phyloP scores from a whole-genome alignment of 2,329 filamentous ascomycete species.

The Byssothecium circinans region DNA sequence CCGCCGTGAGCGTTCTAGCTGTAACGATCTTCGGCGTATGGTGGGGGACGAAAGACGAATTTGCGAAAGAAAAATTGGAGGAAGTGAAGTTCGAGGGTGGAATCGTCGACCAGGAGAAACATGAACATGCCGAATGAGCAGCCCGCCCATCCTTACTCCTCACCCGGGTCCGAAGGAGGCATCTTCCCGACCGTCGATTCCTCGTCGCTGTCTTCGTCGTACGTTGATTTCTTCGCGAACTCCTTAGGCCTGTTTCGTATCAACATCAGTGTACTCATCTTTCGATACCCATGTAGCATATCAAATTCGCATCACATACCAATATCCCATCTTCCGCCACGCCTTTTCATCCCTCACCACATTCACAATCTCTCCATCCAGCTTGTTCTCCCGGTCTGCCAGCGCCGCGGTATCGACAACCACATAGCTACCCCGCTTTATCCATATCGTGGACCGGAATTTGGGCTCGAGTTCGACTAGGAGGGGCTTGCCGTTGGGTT shows the following conservation, averaged over 20 bases:
- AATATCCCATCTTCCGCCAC: conserved; percentile 88
- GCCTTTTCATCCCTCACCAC: conserved; percentile 87
- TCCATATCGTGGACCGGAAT: conserved; percentile 92
- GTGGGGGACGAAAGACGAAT: conserved; percentile 55
- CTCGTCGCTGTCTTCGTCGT: conserved; percentile 67
- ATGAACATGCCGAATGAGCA: conserved; percentile 37
- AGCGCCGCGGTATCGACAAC: conserved; percentile 72
- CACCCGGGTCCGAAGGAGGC: conserved; percentile 79
- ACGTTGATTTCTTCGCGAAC: conserved; percentile 66
- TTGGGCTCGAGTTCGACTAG: conserved; percentile 80
- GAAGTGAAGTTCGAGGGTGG: not conserved
- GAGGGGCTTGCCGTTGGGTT: conserved; percentile 64
- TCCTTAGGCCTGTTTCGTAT: conserved; percentile 69
- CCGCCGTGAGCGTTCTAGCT: conserved; percentile 72
- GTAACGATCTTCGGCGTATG: conserved; percentile 66
- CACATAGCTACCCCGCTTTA: conserved; percentile 86
- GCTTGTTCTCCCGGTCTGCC: conserved; percentile 71
- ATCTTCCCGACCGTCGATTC: conserved; percentile 82
- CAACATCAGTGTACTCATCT: conserved; percentile 23
- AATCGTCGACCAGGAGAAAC: conserved; percentile 18
- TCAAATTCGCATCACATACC: conserved; percentile 50
- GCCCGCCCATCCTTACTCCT: conserved; percentile 44
- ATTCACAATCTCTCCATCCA: conserved; percentile 88
- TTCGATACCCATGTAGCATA: conserved; percentile 2
- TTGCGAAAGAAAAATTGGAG: conserved; percentile 36